Percentiles rank a stretch among this genome's conserved stretches.
phyloP scores from a whole-genome alignment of 2,329 filamentous ascomycete species.

The Leptographium wingfieldii region DNA sequence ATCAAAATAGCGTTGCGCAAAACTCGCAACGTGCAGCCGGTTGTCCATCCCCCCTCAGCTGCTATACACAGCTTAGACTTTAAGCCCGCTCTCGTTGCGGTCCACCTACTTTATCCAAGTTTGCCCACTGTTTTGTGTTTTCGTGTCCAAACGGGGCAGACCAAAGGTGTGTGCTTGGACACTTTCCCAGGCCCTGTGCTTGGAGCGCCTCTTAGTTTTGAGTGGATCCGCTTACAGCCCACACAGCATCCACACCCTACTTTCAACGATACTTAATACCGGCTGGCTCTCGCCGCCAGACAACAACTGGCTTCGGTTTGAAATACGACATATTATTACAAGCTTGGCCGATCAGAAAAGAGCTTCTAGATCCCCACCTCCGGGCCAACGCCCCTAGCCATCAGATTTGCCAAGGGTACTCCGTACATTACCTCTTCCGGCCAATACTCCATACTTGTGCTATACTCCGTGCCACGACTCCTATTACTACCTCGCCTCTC shows the following conservation, averaged over 20 bases:
- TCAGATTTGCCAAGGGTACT: neutral
- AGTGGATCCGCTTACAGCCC: constrained; percentile 6
- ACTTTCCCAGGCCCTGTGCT: constrained; percentile 1
- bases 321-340: neutral
- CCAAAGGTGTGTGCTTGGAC: constrained; percentile 11
- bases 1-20: neutral
- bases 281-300: neutral
- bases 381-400: neutral
- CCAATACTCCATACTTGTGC: neutral
- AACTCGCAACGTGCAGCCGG: neutral
- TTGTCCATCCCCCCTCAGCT: neutral
- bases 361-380: neutral
- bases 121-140: constrained; percentile 5
- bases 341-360: neutral
- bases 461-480: neutral
- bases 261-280: constrained; percentile 6
- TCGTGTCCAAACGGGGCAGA: constrained; percentile 5
- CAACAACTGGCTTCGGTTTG: neutral
- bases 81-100: neutral
- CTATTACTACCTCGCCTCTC: neutral
- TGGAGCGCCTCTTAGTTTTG: neutral
- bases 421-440: neutral
- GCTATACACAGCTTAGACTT: neutral
- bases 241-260: constrained; percentile 1
- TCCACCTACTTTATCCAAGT: constrained; percentile 1